These are phyloP conservation scores for Phytophthora pluvialis DNA, from an alignment of 352 stramenopile genomes.

Conservation along the genomic window DNA sequence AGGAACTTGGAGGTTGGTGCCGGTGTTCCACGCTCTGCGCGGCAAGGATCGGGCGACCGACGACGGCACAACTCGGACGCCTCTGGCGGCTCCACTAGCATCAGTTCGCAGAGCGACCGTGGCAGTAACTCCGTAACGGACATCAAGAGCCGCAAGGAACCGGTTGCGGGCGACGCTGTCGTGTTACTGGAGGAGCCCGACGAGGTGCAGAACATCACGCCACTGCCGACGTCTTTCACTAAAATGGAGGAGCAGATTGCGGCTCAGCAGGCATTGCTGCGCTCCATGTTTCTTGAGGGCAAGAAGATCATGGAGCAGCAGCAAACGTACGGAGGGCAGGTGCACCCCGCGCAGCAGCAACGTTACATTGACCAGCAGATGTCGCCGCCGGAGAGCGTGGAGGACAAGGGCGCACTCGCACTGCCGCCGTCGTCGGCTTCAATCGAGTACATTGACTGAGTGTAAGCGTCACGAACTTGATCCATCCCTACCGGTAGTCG, in stretches of 20 bases:
- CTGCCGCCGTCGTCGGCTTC: slow-evolving; percentile 37
- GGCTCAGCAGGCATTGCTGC: slow-evolving; percentile 70
- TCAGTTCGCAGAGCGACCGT: slow-evolving; percentile 44
- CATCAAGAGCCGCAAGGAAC: slow-evolving; percentile 35
- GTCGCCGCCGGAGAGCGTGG: slow-evolving; percentile 29
- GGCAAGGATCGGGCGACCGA: slow-evolving; percentile 36
- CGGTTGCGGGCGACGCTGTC: slow-evolving; percentile 21
- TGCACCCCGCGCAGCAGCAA: slow-evolving; percentile 44
- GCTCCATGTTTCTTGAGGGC: slow-evolving; percentile 77
- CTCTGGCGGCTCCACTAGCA: slow-evolving; percentile 37
- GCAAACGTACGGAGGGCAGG: slow-evolving; percentile 36
- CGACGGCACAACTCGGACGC: slow-evolving; percentile 56
- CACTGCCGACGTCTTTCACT: slow-evolving; percentile 69
- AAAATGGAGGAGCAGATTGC: slow-evolving; percentile 86
- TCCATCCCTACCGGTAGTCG: slow-evolving; percentile 14
- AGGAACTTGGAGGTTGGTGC: slow-evolving; percentile 27
- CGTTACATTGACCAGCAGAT: slow-evolving; percentile 47
- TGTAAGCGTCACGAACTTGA: slow-evolving; percentile 14
- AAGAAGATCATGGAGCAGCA: slow-evolving; percentile 79
- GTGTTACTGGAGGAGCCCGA: slow-evolving; percentile 50
- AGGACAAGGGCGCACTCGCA: slow-evolving; percentile 31
- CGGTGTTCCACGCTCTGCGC: slow-evolving; percentile 7
- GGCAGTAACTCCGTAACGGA: slow-evolving; percentile 34
- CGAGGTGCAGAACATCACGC: slow-evolving; percentile 52
- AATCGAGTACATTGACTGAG: slow-evolving; percentile 57